Percentiles rank a stretch among this genome's conserved stretches.
Conservation (phyloP, 129 eudicot species). For the Artemisia annua region DNA sequence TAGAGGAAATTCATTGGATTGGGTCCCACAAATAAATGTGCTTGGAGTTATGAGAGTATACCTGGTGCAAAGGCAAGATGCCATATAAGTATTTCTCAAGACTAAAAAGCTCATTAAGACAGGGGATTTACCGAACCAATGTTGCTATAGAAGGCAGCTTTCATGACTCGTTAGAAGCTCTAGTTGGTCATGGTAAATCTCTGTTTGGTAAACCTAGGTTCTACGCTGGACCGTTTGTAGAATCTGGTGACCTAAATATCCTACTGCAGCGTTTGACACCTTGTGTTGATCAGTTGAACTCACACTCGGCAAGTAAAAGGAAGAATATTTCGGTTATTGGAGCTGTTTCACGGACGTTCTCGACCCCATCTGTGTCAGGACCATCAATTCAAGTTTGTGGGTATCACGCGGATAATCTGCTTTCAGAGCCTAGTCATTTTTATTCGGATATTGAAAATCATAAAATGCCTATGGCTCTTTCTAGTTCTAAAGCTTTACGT, state of each 20-base stretch:
- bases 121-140: slow-evolving; percentile 51
- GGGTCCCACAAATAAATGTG: slow-evolving; percentile 32
- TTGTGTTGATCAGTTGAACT: slow-evolving; percentile 58
- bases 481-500: slow-evolving; percentile 48
- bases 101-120: slow-evolving; percentile 42
- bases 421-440: slow-evolving; percentile 41
- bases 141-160: slow-evolving; percentile 41
- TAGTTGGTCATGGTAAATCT: slow-evolving; percentile 53
- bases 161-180: slow-evolving; percentile 44
- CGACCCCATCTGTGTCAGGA: slow-evolving; percentile 82
- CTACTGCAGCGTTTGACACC: slow-evolving; percentile 47
- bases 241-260: slow-evolving; percentile 41
- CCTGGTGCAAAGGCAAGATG: slow-evolving; percentile 52
- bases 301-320: slow-evolving; percentile 46
- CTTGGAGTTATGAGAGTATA: slow-evolving; percentile 54
- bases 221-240: slow-evolving; percentile 40
- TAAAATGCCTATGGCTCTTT: slow-evolving; percentile 54
- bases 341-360: slow-evolving; percentile 70
- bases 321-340: slow-evolving; percentile 71
- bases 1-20: slow-evolving; percentile 13
- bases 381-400: slow-evolving; percentile 76
- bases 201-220: slow-evolving; percentile 54
- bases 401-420: slow-evolving; percentile 55
- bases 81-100: slow-evolving; percentile 59
- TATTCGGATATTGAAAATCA: slow-evolving; percentile 18